Evolutionary conservation across 2,329 filamentous ascomycete species (phyloP).

Genomic region (Exophiala sideris): DNA sequence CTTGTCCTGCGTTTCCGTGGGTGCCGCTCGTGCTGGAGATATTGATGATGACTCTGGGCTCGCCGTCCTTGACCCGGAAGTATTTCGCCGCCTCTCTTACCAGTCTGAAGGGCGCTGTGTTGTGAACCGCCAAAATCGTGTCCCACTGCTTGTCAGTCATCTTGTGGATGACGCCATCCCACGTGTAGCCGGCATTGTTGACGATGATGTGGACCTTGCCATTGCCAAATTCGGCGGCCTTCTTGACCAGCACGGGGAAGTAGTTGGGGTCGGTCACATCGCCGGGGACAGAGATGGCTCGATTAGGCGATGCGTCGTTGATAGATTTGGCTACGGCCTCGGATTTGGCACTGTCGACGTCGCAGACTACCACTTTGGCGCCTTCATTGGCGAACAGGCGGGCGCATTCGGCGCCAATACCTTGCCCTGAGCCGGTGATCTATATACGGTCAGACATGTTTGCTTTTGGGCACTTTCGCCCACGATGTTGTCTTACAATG

Average conservation of each 20-base stretch:
- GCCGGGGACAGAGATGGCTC: conserved; percentile 70
- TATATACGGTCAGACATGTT: neutral
- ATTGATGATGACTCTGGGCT: conserved; percentile 75
- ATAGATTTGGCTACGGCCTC: conserved; percentile 66
- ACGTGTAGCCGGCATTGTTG: conserved; percentile 89
- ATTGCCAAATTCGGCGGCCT: conserved; percentile 73
- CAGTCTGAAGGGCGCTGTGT: conserved; percentile 80
- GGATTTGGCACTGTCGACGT: conserved; percentile 76
- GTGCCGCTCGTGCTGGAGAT: conserved; percentile 78
- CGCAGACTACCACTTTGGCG: conserved; percentile 76
- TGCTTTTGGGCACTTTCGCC: neutral
- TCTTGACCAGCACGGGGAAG: conserved; percentile 67
- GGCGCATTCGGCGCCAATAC: conserved; percentile 82
- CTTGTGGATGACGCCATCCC: conserved; percentile 91
- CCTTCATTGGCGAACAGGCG: conserved; percentile 83
- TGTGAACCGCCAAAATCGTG: conserved; percentile 78
- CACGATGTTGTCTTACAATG: conserved; percentile 46
- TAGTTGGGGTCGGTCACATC: conserved; percentile 72
- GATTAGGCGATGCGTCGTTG: conserved; percentile 57
- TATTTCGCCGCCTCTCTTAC: conserved; percentile 76
- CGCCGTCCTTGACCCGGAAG: conserved; percentile 82
- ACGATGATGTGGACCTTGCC: conserved; percentile 90
- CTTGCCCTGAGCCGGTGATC: conserved; percentile 80
- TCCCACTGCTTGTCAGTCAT: conserved; percentile 48
- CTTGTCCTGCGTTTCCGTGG: conserved; percentile 85